Conservation (phyloP, 257 asterid genomes). For the Ilex asprella region DNA sequence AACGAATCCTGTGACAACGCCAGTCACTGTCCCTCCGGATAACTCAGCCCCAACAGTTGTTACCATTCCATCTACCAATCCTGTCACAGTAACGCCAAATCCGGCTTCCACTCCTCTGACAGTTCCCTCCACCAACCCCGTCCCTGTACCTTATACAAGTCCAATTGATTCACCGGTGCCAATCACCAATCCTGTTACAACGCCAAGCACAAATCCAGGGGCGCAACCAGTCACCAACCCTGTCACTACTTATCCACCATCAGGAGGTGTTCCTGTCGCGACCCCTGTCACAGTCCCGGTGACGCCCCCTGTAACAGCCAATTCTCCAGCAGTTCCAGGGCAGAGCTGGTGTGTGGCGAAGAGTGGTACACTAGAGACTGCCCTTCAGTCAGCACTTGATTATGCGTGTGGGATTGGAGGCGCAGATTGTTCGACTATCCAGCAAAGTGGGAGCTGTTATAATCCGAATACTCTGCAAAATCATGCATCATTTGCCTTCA, state of each 20-base stretch:
- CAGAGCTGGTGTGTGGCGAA: slow-evolving; percentile 91
- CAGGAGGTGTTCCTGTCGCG: slow-evolving; percentile 30
- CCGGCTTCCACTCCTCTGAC: slow-evolving; percentile 36
- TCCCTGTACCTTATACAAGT: slow-evolving; percentile 29
- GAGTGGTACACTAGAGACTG: slow-evolving; percentile 41
- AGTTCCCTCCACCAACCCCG: slow-evolving; percentile 42
- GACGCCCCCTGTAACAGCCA: slow-evolving; percentile 33
- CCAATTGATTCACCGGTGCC: slow-evolving; percentile 21
- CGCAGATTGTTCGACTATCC: slow-evolving; percentile 77
- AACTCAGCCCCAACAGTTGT: neutral
- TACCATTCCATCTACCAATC: neutral
- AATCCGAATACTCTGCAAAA: slow-evolving; percentile 55
- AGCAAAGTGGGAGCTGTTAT: slow-evolving; percentile 59
- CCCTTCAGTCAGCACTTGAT: slow-evolving; percentile 68
- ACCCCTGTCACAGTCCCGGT: slow-evolving; percentile 16
- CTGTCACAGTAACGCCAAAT: neutral
- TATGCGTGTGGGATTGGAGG: slow-evolving; percentile 91
- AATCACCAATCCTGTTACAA: slow-evolving; percentile 27
- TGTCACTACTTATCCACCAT: slow-evolving; percentile 23
- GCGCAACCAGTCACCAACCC: slow-evolving; percentile 39
- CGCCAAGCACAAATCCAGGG: slow-evolving; percentile 29
- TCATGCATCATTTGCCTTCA: slow-evolving; percentile 88
- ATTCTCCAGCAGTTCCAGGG: slow-evolving; percentile 40
- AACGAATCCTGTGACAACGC: slow-evolving; percentile 41
- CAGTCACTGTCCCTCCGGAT: neutral